Base-by-base conservation (phyloP, 768 basidiomycete species). In the Flagelloscypha sp. region DNA sequence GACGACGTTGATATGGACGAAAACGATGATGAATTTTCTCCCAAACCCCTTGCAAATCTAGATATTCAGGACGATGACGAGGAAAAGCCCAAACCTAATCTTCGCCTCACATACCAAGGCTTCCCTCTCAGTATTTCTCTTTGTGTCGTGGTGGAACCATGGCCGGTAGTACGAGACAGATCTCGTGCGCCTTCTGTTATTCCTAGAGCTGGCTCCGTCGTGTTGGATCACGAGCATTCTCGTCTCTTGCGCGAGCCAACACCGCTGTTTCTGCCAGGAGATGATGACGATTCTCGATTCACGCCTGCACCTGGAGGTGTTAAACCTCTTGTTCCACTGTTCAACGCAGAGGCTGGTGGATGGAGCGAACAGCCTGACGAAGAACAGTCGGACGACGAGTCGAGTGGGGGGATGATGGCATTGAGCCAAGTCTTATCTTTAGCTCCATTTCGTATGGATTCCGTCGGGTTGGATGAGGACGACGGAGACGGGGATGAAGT, bases 121-220 rank as follows among this genome's bases (percentile, higher is more conserved):
- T 86, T 86, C 54, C n/a, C n/a, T n/a, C n/a, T n/a, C n/a, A 66
- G 58, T 35, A 76, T 87, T 31, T 86, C 82, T 53, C 68, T 90
- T 12, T 86, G 83, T 49, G 68, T 90, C 23, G 79, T 90, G 16
- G 76, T 88, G 11, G 87, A 90, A 52, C 88, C 87, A 11, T 86
- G 76, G 68, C 79, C 83, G 4, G 58, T 72, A 10, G 50, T 76
- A 24, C 69, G 64, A 23, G 44, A 56, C 4, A 45, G 49, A 23
- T 45, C 60, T 2, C 60, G 54, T 24, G 50, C 51, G 9, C 54
- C 50, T 11, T 58, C 66, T 4, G 43, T 54, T 10, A 48, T 46
- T 13, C 54, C 59, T n/a, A 53, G 36, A 45, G 56, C 42, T n/a
- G 55, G 48, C 9, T 48, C 53, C 5, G 34, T 52, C 5, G 34